A percentile compares a stretch with the other conserved stretches of the same genome.
phyloP scores from a whole-genome alignment of 2,329 filamentous ascomycete species.

The Scopulariopsis brevicaulis region DNA sequence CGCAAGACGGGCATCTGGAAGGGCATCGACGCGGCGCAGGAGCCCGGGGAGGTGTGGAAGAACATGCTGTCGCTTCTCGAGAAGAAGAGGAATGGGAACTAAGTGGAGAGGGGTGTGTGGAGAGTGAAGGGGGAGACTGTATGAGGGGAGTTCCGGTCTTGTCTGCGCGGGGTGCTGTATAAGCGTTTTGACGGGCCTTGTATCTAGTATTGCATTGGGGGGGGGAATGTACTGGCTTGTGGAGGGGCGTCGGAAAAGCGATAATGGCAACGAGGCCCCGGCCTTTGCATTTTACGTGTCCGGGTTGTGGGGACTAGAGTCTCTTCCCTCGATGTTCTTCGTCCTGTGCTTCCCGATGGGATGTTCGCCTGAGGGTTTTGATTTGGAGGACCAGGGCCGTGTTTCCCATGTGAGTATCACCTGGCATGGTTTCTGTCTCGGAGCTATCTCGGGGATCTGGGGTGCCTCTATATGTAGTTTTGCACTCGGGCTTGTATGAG shows the following conservation, averaged over 20 bases:
- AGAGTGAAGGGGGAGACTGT: not conserved
- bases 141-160: not conserved
- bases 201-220: not conserved
- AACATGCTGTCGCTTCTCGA: constrained; percentile 78
- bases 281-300: not conserved
- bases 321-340: too few relatives aligned
- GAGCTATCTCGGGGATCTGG: too few relatives aligned
- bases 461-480: too few relatives aligned
- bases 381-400: too few relatives aligned
- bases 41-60: constrained; percentile 93
- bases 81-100: constrained; percentile 29
- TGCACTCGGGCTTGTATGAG: too few relatives aligned
- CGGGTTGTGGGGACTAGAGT: too few relatives aligned
- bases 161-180: not conserved
- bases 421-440: too few relatives aligned
- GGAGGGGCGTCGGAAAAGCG: not conserved
- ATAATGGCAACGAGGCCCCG: not conserved
- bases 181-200: not conserved
- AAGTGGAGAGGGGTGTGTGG: not conserved
- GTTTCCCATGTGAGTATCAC: too few relatives aligned
- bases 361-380: too few relatives aligned
- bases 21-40: constrained; percentile 88
- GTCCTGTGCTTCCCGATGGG: too few relatives aligned
- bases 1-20: constrained; percentile 96
- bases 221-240: not conserved